A percentile compares a stretch with the other conserved stretches of the same genome.
These are phyloP conservation scores for Physcia stellaris DNA, from an alignment of 495 filamentous ascomycete species.

Conservation along the genomic window DNA sequence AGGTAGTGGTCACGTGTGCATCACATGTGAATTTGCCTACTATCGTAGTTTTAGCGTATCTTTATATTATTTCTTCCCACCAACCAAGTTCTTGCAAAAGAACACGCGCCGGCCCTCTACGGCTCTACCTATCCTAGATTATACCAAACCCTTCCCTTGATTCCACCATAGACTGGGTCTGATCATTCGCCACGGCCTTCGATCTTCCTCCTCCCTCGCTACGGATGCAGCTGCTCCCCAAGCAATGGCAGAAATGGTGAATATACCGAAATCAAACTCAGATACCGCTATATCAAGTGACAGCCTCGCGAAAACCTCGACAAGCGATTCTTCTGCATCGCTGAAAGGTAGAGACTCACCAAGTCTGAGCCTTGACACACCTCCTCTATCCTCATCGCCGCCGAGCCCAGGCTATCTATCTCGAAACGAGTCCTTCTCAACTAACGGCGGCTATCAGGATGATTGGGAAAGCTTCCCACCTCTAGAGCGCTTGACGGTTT, in stretches of 20 bases:
- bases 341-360: constrained; percentile 11
- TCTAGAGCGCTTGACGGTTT: constrained; percentile 79
- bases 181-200: too few species aligned
- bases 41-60: too few species aligned
- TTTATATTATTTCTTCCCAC: too few species aligned
- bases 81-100: too few species aligned
- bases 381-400: constrained; percentile 25
- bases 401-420: constrained; percentile 40
- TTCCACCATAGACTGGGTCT: too few species aligned
- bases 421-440: constrained; percentile 60
- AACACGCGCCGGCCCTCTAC: too few species aligned
- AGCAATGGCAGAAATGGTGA: constrained; percentile 19
- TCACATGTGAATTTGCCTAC: too few species aligned
- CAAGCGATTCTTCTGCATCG: constrained; percentile 16
- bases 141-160: too few species aligned
- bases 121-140: too few species aligned
- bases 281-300: constrained; percentile 15
- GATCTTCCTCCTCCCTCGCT: too few species aligned
- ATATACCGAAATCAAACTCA: constrained; percentile 15
- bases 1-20: too few species aligned
- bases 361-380: constrained; percentile 9
- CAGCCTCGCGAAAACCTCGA: constrained; percentile 10
- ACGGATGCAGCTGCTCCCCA: too few species aligned
- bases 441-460: constrained; percentile 67
- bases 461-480: constrained; percentile 82